Base-by-base conservation (phyloP, 345 rosid species). In the Psidium friedrichsthalianum region DNA sequence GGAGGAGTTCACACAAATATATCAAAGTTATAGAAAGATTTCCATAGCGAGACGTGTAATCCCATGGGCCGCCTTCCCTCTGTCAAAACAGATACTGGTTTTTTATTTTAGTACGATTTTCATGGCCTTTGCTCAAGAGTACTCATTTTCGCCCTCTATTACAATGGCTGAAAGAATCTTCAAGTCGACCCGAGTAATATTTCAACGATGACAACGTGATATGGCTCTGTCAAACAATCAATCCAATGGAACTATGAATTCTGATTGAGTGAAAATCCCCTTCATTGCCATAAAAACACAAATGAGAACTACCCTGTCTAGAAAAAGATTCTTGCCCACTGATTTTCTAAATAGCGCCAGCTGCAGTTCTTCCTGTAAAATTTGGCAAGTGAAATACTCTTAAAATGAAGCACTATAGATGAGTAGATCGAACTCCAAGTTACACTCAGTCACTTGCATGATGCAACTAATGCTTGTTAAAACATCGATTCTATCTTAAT, bases 301-400 rank as follows among this genome's bases (percentile, higher is more conserved):
- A 52, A 58, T 32, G 25, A 18, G 22, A 29, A 64, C 49, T 91
- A 93, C 96, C 92, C 94, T 86, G 83, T 92, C 93, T 13, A 91
- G 91, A 82, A 93, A 91, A 54, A 93, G 88, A 87, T 91, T 91
- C 86, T 92, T 92, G 29, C 90, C 89, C 84, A 82, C 85, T 81
- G 80, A 84, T 56, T 89, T 90, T 83, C 89, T 74, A 84, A 92
- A 87, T 58, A 93, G 88, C 2, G 96, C 96, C 86, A 91, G 85
- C 74, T 85, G 93, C 85, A 93, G 92, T 90, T 93, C 96, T 89
- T 93, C 96, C 96, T 93, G 88, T 53, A 85, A 86, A 86, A 8
- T 85, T 85, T 21, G 53, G 61, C 80, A n/a, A 55, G 32, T 22
- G 59, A 81, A 82, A 32, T n/a, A 21, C 40, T 55, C 53, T 69